Conservation (phyloP, 2,329 filamentous ascomycete genomes). For the Ceratocystis diversiconidia region DNA sequence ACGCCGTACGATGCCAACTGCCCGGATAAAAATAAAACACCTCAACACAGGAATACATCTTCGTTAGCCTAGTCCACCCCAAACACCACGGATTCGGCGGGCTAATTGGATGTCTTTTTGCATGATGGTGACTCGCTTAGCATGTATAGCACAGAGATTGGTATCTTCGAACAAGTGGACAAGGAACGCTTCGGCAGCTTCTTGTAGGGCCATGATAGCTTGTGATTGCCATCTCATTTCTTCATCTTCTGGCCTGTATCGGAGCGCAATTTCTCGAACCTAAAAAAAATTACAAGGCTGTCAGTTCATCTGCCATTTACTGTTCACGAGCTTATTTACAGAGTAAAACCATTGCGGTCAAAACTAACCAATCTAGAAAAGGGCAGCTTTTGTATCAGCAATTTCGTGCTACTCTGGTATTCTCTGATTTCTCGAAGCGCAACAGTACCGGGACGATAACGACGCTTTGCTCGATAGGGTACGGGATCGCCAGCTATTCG, state of each 20-base stretch:
- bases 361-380: slow-evolving; percentile 56
- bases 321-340: not conserved
- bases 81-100: slow-evolving; percentile 60
- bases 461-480: slow-evolving; percentile 44
- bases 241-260: slow-evolving; percentile 45
- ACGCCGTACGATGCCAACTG: not conserved
- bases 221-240: slow-evolving; percentile 92
- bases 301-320: not conserved
- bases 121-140: slow-evolving; percentile 93
- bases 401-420: slow-evolving; percentile 80
- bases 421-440: slow-evolving; percentile 83
- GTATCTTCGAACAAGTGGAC: slow-evolving; percentile 94
- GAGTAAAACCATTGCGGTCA: not conserved
- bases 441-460: slow-evolving; percentile 66
- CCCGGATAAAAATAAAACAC: not conserved
- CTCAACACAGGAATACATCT: not conserved
- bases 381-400: slow-evolving; percentile 67
- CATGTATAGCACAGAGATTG: slow-evolving; percentile 92
- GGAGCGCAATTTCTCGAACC: slow-evolving; percentile 59
- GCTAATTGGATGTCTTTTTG: slow-evolving; percentile 96
- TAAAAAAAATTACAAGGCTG: slow-evolving; percentile 22
- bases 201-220: slow-evolving; percentile 82
- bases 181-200: slow-evolving; percentile 90
- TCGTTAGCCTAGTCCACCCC: slow-evolving; percentile 51
- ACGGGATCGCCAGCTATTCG: slow-evolving; percentile 56